Evolutionary conservation across 192 early-diverging fungal species (phyloP), one percentile per base, ranked within the genome.

Genomic region (Funneliformis mosseae): DNA sequence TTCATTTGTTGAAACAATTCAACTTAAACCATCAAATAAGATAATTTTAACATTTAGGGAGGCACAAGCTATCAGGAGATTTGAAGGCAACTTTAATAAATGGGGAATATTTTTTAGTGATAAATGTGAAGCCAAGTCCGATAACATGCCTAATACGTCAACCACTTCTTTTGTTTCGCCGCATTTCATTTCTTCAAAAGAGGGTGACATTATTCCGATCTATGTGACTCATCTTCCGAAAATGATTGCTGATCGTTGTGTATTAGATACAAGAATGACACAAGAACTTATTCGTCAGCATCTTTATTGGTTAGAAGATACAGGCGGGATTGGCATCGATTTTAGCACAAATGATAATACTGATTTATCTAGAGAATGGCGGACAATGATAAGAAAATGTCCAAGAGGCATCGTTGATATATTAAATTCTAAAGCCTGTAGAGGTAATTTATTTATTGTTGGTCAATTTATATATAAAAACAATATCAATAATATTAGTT

Each of bases 381-480:
- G 75, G n/a, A 60, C 12, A 16, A 83, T 82, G 41, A 80, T 81
- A 60, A 74, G 82, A 25, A 83, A 81, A 46, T 91, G 89, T 80
- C 93, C 93, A 6, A 85, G 83, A 62, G 90, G 88, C 12, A 89
- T 95, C 9, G 64, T 92, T 60, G 91, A 94, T 39, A 89, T 95
- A 39, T 75, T 94, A 45, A 91, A 93, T 63, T 93, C 92, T 8
- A 95, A 93, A 75, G 92, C 94, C 11, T 95, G 94, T 82, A 83
- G 92, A 72, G 83, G 85, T 87, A 76, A 46, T 70, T 45, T 8
- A 41, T 38, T 75, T 42, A n/a, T 70, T 7, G 3, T n/a, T 70
- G 8, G 10, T 42, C 18, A 9, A 8, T 41, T 21, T 43, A n/a
- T 43, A 25, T 4, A n/a, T 42, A 21, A 10, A 66, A 4, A 66